Conservation (phyloP, 2,329 filamentous ascomycete species). For the Sporothrix brunneoviolacea region DNA sequence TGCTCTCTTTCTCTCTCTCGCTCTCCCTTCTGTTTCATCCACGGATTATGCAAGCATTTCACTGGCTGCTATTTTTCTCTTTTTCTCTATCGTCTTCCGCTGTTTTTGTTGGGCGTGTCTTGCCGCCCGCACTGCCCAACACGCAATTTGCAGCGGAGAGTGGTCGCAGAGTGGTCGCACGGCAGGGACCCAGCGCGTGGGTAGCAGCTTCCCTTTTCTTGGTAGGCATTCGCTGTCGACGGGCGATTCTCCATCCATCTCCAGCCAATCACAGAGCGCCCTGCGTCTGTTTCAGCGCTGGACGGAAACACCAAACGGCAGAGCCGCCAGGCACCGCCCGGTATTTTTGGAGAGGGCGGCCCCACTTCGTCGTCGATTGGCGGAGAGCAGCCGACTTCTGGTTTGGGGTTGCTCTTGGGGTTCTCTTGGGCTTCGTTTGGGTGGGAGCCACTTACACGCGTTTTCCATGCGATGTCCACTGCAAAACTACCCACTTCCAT, state of each 20-base stretch:
- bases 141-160: too few species aligned
- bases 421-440: too few species aligned
- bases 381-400: background rate
- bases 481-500: too few species aligned
- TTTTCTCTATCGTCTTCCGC: background rate
- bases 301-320: slow-evolving; percentile 12
- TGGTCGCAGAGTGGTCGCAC: background rate
- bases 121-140: too few species aligned
- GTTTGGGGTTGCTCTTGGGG: slow-evolving; percentile 5
- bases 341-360: too few species aligned
- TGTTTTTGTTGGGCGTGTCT: background rate
- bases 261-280: slow-evolving; percentile 7
- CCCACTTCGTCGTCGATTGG: slow-evolving; percentile 3
- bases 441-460: slow-evolving; percentile 1
- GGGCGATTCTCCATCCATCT: too few species aligned
- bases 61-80: background rate
- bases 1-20: too few species aligned
- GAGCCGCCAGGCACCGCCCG: background rate
- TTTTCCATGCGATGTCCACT: too few species aligned
- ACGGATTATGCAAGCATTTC: slow-evolving; percentile 3
- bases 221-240: too few species aligned
- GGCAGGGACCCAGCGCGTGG: slow-evolving; percentile 3
- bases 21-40: slow-evolving; percentile 8
- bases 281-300: slow-evolving; percentile 15
- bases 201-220: too few species aligned